Base-by-base conservation (phyloP, 2,329 filamentous ascomycete genomes). In the Hypoxylon sp. region DNA sequence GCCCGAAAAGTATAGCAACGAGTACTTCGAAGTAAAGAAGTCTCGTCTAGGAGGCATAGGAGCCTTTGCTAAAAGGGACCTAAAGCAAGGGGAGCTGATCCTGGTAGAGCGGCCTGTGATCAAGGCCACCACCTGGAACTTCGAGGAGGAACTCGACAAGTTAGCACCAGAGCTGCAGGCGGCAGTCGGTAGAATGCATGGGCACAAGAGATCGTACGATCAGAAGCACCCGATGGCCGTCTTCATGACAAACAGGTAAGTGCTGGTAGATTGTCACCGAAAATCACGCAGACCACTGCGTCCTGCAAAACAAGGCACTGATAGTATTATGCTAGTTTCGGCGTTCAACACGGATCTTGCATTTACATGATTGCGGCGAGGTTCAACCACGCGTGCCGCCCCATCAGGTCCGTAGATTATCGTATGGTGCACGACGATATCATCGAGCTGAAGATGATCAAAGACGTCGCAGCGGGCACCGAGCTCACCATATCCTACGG, bases 331-430 rank as follows among this genome's bases (percentile, higher is more conserved):
- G 18, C 52, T 53, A 48, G 35, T 15, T 63, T 55, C 48, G 48
- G 58, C 1, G 55, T 71, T 7, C 35, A 26, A 1, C 51, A 55
- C 0, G 61, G 63, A 2, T 63, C 69, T 5, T 77, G 74, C 0
- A 76, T 85, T 2, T 85, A 84, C 54, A 74, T 79, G 0, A 72
- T 82, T 4, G 81, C 79, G 0, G 79, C 83, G 0, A 76, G 83
- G 2, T 86, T 87, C 71, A 87, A 87, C 66, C 84, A 87, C 66
- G 79, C 83, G 0, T 87, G 84, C 65, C 56, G 63, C 1, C 74
- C 77, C 0, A 68, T 63, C 2, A 68, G 75, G 50, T 83, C 79
- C 38, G 67, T 84, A 21, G 62, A 71, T 1, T 86, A 81, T 64
- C 62, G 42, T 0, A 26, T 58, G 8, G 4, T 46, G 0, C 35